These are phyloP conservation scores for Lodderomyces pseudojiufengensis DNA, from an alignment of 1,139 yeast species.

Conservation along the genomic window DNA sequence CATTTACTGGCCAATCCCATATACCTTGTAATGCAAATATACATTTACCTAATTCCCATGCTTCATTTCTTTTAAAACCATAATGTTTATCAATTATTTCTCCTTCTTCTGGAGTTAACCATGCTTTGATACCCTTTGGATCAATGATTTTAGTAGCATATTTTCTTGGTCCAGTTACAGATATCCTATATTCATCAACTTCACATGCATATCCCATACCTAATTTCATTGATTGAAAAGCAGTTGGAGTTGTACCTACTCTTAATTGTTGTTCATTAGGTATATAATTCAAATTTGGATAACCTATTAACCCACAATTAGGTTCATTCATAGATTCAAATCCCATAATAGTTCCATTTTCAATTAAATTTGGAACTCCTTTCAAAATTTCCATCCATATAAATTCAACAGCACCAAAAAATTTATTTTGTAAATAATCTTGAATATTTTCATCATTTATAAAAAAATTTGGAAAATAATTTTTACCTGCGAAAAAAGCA, in stretches of 20 bases:
- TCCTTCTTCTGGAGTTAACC: conserved; percentile 53
- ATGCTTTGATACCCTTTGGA: conserved; percentile 64
- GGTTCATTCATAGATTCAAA: conserved; percentile 91
- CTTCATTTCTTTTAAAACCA: conserved; percentile 61
- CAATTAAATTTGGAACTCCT: conserved; percentile 52
- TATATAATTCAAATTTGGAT: conserved; percentile 39
- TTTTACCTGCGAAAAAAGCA: conserved; percentile 72
- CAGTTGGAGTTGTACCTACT: conserved; percentile 67
- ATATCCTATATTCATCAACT: conserved; percentile 63
- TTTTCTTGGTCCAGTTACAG: conserved; percentile 72
- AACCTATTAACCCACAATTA: conserved; percentile 60
- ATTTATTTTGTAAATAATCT: conserved; percentile 67
- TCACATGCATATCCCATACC: conserved; percentile 72
- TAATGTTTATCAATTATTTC: conserved; percentile 51
- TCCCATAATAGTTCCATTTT: conserved; percentile 58
- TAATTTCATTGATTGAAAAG: conserved; percentile 53
- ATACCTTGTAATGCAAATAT: conserved; percentile 76
- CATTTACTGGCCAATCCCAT: conserved; percentile 51
- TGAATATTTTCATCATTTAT: conserved; percentile 76
- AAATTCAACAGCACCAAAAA: conserved; percentile 50
- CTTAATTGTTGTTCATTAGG: conserved; percentile 57
- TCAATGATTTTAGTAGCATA: conserved; percentile 54
- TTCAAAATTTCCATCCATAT: conserved; percentile 50
- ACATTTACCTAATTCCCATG: conserved; percentile 74
- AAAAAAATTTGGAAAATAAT: conserved; percentile 66